Conservation (phyloP, 2,329 filamentous ascomycete species). For the Emmonsia crescens region DNA sequence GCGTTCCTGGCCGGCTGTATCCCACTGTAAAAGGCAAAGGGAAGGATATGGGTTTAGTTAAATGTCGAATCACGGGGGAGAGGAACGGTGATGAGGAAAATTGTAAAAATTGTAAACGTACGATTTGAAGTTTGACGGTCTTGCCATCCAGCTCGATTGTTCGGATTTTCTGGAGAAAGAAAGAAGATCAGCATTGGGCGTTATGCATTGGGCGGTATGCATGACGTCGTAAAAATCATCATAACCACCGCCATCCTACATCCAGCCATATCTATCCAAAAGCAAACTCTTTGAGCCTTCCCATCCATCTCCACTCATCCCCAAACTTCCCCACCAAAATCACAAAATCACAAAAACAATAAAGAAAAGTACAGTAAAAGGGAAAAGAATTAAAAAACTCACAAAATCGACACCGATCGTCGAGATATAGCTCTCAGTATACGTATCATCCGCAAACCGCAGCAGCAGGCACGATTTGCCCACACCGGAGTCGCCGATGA, state of each 20-base stretch:
- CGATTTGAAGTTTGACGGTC: slow-evolving; percentile 99
- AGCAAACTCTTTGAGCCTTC: neutral
- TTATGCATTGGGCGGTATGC: neutral
- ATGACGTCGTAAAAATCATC: neutral
- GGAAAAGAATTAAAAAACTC: slow-evolving; percentile 35
- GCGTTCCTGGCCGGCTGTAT: slow-evolving; percentile 96
- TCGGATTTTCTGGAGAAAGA: slow-evolving; percentile 76
- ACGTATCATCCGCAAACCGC: slow-evolving; percentile 97
- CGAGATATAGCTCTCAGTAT: slow-evolving; percentile 99
- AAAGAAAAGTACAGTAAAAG: neutral
- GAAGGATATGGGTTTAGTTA: neutral
- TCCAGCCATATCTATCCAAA: neutral
- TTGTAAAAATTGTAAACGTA: slow-evolving; percentile 46
- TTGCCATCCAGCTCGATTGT: slow-evolving; percentile 99
- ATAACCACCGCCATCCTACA: neutral
- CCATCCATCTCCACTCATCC: neutral
- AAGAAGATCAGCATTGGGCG: slow-evolving; percentile 3
- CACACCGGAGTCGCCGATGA: slow-evolving; percentile 99
- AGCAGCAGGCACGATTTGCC: slow-evolving; percentile 98
- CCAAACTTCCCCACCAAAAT: neutral
- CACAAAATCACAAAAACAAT: neutral
- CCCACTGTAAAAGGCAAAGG: slow-evolving; percentile 58
- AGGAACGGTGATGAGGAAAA: neutral
- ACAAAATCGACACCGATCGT: slow-evolving; percentile 99
- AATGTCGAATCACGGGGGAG: neutral